Percentiles rank a stretch among this genome's conserved stretches.
These are phyloP conservation scores for Phytophthora aleatoria DNA, from an alignment of 352 stramenopile species.

Conservation along the genomic window DNA sequence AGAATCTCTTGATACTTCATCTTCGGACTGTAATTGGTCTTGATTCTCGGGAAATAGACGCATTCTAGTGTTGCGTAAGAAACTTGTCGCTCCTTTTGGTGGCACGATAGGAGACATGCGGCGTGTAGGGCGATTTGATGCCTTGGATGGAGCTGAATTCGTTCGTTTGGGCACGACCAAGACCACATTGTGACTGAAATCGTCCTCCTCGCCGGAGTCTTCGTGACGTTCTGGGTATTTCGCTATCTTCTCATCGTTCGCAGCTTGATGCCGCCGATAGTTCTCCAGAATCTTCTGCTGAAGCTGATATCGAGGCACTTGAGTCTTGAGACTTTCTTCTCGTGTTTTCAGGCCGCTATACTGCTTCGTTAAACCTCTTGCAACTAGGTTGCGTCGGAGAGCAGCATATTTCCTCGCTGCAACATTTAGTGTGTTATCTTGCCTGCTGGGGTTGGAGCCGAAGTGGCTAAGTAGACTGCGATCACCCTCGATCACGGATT, in stretches of 20 bases:
- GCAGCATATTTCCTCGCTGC: conserved; percentile 14
- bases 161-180: conserved; percentile 19
- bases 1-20: background rate
- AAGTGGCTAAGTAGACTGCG: conserved; percentile 31
- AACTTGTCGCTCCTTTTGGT: conserved; percentile 21
- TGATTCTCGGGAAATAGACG: conserved; percentile 31
- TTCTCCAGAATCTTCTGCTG: conserved; percentile 38
- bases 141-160: conserved; percentile 13
- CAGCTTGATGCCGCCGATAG: conserved; percentile 26
- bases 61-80: conserved; percentile 26
- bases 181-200: conserved; percentile 28
- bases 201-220: conserved; percentile 3
- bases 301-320: conserved; percentile 28
- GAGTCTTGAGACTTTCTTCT: conserved; percentile 30
- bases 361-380: conserved; percentile 33
- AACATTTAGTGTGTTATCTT: background rate
- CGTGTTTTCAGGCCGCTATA: conserved; percentile 41
- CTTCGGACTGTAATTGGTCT: background rate
- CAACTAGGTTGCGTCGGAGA: conserved; percentile 37
- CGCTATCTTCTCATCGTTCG: background rate
- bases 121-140: conserved; percentile 2
- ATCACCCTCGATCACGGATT: conserved; percentile 29
- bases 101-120: conserved; percentile 23
- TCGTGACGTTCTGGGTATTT: conserved; percentile 12
- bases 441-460: conserved; percentile 2